Evolutionary conservation across 768 basidiomycete species (phyloP).

Genomic region (Lactarius hengduanensis): DNA sequence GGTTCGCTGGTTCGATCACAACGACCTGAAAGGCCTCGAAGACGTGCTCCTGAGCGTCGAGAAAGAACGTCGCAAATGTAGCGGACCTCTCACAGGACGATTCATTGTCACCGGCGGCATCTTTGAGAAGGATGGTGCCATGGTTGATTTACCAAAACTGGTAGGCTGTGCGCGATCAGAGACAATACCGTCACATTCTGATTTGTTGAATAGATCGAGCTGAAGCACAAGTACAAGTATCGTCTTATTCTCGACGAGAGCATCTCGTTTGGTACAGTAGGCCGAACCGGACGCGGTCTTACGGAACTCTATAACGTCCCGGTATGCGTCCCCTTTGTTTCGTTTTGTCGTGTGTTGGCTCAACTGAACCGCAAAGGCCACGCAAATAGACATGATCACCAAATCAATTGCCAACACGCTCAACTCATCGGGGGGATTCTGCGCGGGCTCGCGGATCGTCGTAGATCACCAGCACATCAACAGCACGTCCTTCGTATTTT

Average conservation of each 20-base stretch:
- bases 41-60: slow-evolving; percentile 76
- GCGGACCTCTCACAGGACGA: slow-evolving; percentile 76
- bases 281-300: slow-evolving; percentile 35
- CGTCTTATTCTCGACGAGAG: slow-evolving; percentile 92
- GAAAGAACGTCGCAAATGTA: slow-evolving; percentile 86
- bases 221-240: slow-evolving; percentile 95
- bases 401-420: slow-evolving; percentile 87
- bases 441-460: slow-evolving; percentile 80
- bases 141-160: slow-evolving; percentile 88
- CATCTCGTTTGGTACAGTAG: slow-evolving; percentile 90
- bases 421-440: slow-evolving; percentile 90
- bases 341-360: too few species aligned
- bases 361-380: not conserved
- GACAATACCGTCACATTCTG: not conserved
- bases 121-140: slow-evolving; percentile 91
- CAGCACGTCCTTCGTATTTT: slow-evolving; percentile 93
- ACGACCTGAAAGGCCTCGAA: slow-evolving; percentile 88
- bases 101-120: slow-evolving; percentile 98
- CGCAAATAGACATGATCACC: slow-evolving; percentile 88
- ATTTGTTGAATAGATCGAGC: slow-evolving; percentile 62
- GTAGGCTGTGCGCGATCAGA: slow-evolving; percentile 47
- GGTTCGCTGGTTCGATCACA: slow-evolving; percentile 95
- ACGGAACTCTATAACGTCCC: slow-evolving; percentile 58
- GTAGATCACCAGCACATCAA: slow-evolving; percentile 98
- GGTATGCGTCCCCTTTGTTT: slow-evolving; percentile 47